Evolutionary conservation across 2,329 filamentous ascomycete genomes (phyloP).

Genomic region (Acrocalymma vagum): DNA sequence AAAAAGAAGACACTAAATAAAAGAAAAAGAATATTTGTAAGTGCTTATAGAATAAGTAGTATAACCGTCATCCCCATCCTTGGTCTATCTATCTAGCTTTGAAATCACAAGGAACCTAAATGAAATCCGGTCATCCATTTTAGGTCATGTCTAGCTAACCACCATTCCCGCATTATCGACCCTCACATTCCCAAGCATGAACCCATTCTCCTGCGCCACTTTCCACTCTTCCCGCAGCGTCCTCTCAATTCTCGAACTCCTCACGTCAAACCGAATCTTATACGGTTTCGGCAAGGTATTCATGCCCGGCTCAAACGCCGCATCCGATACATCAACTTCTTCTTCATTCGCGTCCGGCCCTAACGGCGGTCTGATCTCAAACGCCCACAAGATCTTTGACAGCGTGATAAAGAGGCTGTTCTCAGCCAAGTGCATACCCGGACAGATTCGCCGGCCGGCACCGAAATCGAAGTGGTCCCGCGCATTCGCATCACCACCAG

Average conservation of each 20-base stretch:
- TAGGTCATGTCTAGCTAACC: too few species aligned
- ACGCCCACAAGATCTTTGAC: constrained; percentile 32
- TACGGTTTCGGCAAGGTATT: constrained; percentile 40
- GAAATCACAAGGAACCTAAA: too few species aligned
- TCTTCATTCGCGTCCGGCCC: constrained; percentile 31
- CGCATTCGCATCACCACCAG: constrained; percentile 25
- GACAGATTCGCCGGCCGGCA: constrained; percentile 31
- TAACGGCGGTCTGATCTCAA: constrained; percentile 28
- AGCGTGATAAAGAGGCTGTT: constrained; percentile 27
- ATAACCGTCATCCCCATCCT: too few species aligned
- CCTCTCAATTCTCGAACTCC: constrained; percentile 21
- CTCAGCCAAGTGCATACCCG: constrained; percentile 32
- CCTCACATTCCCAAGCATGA: constrained; percentile 22
- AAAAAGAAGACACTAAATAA: too few species aligned
- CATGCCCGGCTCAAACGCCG: constrained; percentile 30
- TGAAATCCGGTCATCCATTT: too few species aligned
- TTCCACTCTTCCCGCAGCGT: constrained; percentile 30
- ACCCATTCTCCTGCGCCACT: constrained; percentile 29
- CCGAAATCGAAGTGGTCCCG: constrained; percentile 37
- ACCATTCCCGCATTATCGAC: constrained; percentile 22
- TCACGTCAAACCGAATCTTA: constrained; percentile 22
- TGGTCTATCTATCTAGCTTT: too few species aligned
- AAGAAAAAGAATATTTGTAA: too few species aligned
- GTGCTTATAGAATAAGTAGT: too few species aligned
- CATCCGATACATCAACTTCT: constrained; percentile 38